phyloP scores from a whole-genome alignment of 371 early-diverging fungal species.

The Rhizopus sp. region DNA sequence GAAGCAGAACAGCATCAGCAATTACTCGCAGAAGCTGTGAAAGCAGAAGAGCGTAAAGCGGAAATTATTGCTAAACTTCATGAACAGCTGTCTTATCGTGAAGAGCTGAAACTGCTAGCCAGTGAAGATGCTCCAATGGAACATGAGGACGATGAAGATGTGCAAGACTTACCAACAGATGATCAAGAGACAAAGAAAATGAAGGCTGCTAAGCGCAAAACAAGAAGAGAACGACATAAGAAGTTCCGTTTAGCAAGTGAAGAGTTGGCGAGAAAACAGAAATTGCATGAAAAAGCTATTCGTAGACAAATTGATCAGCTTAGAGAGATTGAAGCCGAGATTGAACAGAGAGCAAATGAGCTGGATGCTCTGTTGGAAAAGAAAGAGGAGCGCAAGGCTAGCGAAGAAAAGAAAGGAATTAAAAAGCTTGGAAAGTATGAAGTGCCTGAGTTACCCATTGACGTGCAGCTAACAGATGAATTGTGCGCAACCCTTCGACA shows the following conservation, averaged over 20 bases:
- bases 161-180: slow-evolving; percentile 35
- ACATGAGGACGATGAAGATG: slow-evolving; percentile 39
- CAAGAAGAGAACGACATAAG: slow-evolving; percentile 35
- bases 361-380: slow-evolving; percentile 40
- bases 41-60: slow-evolving; percentile 52
- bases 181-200: slow-evolving; percentile 42
- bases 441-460: slow-evolving; percentile 50
- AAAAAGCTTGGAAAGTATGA: slow-evolving; percentile 52
- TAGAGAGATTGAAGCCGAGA: slow-evolving; percentile 50
- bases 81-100: slow-evolving; percentile 46
- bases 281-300: slow-evolving; percentile 51
- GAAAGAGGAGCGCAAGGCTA: slow-evolving; percentile 42
- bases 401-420: slow-evolving; percentile 50
- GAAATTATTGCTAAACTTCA: slow-evolving; percentile 51
- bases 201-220: slow-evolving; percentile 49
- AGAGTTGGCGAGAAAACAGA: slow-evolving; percentile 28
- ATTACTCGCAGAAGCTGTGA: slow-evolving; percentile 46
- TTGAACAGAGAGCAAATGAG: slow-evolving; percentile 40
- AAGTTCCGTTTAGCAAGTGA: slow-evolving; percentile 26
- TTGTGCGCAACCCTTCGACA: slow-evolving; percentile 58
- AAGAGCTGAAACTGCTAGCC: slow-evolving; percentile 43
- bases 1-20: slow-evolving; percentile 77
- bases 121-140: slow-evolving; percentile 56
- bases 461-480: slow-evolving; percentile 63
- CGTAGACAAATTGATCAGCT: slow-evolving; percentile 58